Percentiles rank a stretch among this genome's conserved stretches.
Conservation (phyloP, 495 filamentous ascomycete species). For the Xylaria curta region DNA sequence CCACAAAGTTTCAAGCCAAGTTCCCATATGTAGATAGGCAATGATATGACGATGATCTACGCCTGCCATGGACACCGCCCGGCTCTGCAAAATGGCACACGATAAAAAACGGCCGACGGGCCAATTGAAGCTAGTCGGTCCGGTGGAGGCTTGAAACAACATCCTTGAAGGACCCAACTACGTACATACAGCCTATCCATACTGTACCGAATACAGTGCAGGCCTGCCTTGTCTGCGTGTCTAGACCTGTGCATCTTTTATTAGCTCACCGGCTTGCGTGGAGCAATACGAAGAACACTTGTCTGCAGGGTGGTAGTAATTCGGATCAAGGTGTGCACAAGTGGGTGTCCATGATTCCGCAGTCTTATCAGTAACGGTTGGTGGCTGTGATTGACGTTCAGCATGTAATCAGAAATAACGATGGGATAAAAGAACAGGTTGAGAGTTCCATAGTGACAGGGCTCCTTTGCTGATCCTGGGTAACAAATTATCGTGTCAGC, state of each 20-base stretch:
- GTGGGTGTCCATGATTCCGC: not conserved
- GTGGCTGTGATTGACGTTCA: not conserved
- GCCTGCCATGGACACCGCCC: not conserved
- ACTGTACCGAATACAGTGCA: not conserved
- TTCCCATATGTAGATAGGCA: constrained; percentile 4
- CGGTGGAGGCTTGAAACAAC: constrained; percentile 7
- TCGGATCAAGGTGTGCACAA: not conserved
- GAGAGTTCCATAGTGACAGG: not conserved
- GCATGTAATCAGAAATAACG: not conserved
- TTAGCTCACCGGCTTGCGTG: not conserved
- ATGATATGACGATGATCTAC: constrained; percentile 11
- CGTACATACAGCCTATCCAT: not conserved
- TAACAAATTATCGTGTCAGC: not conserved
- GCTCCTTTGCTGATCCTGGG: constrained; percentile 4
- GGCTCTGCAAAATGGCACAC: not conserved
- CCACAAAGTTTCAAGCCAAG: constrained; percentile 1
- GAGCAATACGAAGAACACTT: constrained; percentile 14
- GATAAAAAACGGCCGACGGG: constrained; percentile 12
- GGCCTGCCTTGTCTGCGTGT: not conserved
- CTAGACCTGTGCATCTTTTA: constrained; percentile 5
- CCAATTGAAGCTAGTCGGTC: not conserved
- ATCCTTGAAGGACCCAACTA: constrained; percentile 2
- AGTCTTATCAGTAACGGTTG: not conserved
- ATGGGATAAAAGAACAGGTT: not conserved
- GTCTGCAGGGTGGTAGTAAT: not conserved